Evolutionary conservation across 169 alveolate genomes (phyloP), one percentile per base, ranked within the genome.

Genomic region (Hepatocystis sp.): DNA sequence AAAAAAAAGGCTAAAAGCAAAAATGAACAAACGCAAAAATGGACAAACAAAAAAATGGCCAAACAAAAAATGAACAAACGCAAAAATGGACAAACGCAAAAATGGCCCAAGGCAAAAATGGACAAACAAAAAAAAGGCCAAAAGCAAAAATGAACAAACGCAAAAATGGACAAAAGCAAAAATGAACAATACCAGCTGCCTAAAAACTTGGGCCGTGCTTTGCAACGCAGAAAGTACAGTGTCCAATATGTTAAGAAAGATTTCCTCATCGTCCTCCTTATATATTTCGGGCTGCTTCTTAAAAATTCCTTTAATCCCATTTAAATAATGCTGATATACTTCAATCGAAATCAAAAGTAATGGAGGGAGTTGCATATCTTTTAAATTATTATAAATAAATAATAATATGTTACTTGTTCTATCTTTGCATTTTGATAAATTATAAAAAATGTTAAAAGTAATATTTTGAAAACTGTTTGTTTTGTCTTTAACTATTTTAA

Each of bases 281-380:
- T 81, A 81, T 17, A 81, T 81, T 13, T 25, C 53, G 1, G 81
- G 60, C n/a, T 30, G 23, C 11, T 36, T 63, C 25, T 81, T 81
- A 52, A 81, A 81, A 5, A 81, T 81, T 17, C 63, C 47, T 53
- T 55, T 42, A 19, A 81, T 1, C 11, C 39, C 89, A 23, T 81
- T 81, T 34, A 81, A 81, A 81, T 81, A 81, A 42, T 49, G 34
- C 30, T 61, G 60, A 42, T 81, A 65, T 61, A 63, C 32, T 61
- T 81, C 89, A 15, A 61, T 55, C 17, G 89, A 81, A 30, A 63
- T 81, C 58, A 81, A 46, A 10, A 65, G 25, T 40, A 81, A 49
- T 21, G 89, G 58, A 36, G 89, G 89, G 3, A 81, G 49, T 66
- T 81, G 60, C 11, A 81, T 23, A n/a, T 32, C 32, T 15, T 40